Evolutionary conservation across 2,329 filamentous ascomycete genomes (phyloP).

Genomic region (Calonectria pauciramosa): DNA sequence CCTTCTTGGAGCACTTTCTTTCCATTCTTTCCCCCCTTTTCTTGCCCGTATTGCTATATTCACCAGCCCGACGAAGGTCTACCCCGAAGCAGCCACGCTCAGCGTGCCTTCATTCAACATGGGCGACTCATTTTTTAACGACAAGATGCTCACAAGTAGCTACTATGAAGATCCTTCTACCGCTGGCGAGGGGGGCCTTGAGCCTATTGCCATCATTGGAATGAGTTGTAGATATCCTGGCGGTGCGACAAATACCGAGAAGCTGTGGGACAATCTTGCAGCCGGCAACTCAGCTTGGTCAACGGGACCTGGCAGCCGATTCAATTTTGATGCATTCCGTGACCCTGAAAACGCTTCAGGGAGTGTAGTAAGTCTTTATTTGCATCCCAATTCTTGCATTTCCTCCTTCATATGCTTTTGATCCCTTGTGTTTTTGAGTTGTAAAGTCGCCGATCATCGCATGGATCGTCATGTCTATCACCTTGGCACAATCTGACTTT

Average conservation of each 20-base stretch:
- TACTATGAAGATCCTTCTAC: slow-evolving; percentile 2
- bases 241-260: slow-evolving; percentile 26
- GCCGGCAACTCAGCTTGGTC: slow-evolving; percentile 52
- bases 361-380: slow-evolving; percentile 12
- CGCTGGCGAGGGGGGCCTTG: slow-evolving; percentile 2
- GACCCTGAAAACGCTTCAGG: slow-evolving; percentile 41
- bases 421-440: background rate
- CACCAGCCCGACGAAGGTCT: background rate
- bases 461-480: background rate
- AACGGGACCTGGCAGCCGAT: slow-evolving; percentile 59
- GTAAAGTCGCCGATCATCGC: background rate
- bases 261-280: slow-evolving; percentile 39
- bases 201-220: slow-evolving; percentile 43
- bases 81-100: background rate
- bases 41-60: background rate
- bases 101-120: slow-evolving; percentile 17
- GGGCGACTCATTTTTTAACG: slow-evolving; percentile 13
- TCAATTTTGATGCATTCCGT: slow-evolving; percentile 57
- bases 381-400: background rate
- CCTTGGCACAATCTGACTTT: background rate
- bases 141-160: slow-evolving; percentile 11
- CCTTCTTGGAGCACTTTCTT: background rate
- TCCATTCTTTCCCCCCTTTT: background rate
- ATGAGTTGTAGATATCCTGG: slow-evolving; percentile 41
- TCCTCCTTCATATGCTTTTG: background rate